Evolutionary conservation across 345 rosid species (phyloP).

Genomic region (Raphanus sativus): DNA sequence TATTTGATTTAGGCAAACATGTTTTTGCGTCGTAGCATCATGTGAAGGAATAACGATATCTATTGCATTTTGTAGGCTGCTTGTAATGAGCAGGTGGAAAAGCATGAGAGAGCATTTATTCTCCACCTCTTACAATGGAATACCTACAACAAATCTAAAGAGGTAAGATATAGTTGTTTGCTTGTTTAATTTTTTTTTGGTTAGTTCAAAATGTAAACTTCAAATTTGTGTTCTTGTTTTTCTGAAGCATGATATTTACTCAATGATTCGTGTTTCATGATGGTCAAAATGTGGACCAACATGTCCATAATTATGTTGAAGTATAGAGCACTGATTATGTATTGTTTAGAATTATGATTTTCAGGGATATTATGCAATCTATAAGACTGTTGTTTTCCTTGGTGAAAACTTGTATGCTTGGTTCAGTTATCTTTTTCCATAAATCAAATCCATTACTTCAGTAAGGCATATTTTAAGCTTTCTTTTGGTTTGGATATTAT

Average conservation of each 20-base stretch:
- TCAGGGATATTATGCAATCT: conserved; percentile 3
- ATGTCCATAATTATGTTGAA: neutral
- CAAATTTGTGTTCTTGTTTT: neutral
- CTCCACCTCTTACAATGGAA: conserved; percentile 68
- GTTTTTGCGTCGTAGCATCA: neutral
- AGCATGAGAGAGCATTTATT: conserved; percentile 75
- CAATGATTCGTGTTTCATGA: conserved; percentile 1
- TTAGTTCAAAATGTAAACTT: neutral
- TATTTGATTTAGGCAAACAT: neutral
- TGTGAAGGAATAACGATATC: conserved; percentile 3
- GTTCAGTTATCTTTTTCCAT: conserved; percentile 7
- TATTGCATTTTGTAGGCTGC: conserved; percentile 28
- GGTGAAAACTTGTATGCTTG: neutral
- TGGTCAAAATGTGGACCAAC: conserved; percentile 9
- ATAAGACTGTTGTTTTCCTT: conserved; percentile 2
- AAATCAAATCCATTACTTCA: neutral
- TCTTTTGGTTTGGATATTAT: neutral
- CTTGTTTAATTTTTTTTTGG: neutral
- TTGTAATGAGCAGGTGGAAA: conserved; percentile 68
- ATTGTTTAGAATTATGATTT: neutral
- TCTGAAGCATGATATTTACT: neutral
- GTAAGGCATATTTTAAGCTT: conserved; percentile 10
- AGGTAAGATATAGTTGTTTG: conserved; percentile 48
- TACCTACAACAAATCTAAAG: conserved; percentile 47
- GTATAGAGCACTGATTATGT: neutral